A percentile compares a stretch with the other conserved stretches of the same genome.
These are phyloP conservation scores for Phytophthora fragariae DNA, from an alignment of 352 stramenopile species.

Conservation along the genomic window DNA sequence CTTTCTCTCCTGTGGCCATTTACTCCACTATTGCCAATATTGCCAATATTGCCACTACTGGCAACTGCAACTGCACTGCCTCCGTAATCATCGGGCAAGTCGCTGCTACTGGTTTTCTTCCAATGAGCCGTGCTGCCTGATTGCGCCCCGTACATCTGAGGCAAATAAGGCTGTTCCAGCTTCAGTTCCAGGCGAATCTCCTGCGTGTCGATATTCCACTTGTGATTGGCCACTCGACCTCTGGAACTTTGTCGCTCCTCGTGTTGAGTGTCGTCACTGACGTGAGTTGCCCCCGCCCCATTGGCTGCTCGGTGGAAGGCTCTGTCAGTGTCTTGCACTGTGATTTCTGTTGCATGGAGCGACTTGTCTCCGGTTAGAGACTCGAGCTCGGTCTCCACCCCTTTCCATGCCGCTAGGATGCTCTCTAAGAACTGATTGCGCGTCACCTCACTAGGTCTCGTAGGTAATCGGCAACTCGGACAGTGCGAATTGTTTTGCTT, in stretches of 20 bases:
- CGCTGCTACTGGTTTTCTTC: slow-evolving; percentile 51
- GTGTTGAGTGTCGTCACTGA: slow-evolving; percentile 5
- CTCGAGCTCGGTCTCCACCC: slow-evolving; percentile 70
- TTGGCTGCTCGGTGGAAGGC: slow-evolving; percentile 38
- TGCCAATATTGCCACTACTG: background rate
- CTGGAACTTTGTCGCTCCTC: slow-evolving; percentile 33
- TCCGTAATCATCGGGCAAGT: slow-evolving; percentile 52
- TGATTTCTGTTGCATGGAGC: slow-evolving; percentile 41
- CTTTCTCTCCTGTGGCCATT: slow-evolving; percentile 8
- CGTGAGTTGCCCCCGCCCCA: background rate
- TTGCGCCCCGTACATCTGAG: slow-evolving; percentile 33
- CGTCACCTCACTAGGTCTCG: slow-evolving; percentile 78
- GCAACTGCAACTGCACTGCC: slow-evolving; percentile 5
- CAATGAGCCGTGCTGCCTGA: slow-evolving; percentile 18
- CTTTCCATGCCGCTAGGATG: slow-evolving; percentile 80
- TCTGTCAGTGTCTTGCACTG: slow-evolving; percentile 43
- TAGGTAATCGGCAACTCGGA: slow-evolving; percentile 77
- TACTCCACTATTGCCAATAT: background rate
- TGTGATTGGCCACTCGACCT: slow-evolving; percentile 60
- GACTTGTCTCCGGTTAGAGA: slow-evolving; percentile 45
- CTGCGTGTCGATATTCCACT: slow-evolving; percentile 79
- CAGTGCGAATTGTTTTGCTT: slow-evolving; percentile 66
- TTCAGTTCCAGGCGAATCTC: slow-evolving; percentile 63
- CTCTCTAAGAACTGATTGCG: slow-evolving; percentile 90
- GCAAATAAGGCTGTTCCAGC: slow-evolving; percentile 40